Conservation (phyloP, 1,139 yeast species). For the Magnusiomyces fungicola region DNA sequence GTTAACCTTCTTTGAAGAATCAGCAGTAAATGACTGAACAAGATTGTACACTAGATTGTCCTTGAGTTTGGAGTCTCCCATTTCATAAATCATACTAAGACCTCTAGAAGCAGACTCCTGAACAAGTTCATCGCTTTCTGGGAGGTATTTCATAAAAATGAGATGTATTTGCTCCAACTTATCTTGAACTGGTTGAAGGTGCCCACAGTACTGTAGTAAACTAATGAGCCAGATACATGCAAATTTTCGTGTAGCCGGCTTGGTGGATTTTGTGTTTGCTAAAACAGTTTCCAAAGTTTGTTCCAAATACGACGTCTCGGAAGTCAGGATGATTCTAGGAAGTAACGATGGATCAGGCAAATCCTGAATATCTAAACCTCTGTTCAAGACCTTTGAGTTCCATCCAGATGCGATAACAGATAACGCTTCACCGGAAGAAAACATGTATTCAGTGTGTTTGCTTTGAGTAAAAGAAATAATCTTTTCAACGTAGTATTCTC, state of each 20-base stretch:
- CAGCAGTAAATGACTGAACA: conserved; percentile 66
- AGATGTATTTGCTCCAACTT: conserved; percentile 55
- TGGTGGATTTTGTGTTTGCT: conserved; percentile 50
- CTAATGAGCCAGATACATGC: conserved; percentile 85
- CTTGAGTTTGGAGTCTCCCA: conserved; percentile 61
- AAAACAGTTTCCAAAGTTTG: conserved; percentile 44
- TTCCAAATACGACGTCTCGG: conserved; percentile 15
- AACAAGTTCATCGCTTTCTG: conserved; percentile 72
- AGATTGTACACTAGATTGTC: conserved; percentile 72
- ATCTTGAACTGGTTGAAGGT: conserved; percentile 37
- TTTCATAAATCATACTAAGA: conserved; percentile 69
- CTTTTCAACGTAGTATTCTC: conserved; percentile 37
- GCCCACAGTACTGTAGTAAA: conserved; percentile 64
- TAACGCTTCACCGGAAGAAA: conserved; percentile 81
- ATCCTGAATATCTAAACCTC: conserved; percentile 46
- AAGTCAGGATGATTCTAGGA: conserved; percentile 6
- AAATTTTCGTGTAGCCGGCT: conserved; percentile 67
- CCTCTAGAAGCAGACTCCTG: conserved; percentile 94
- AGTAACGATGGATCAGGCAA: conserved; percentile 11
- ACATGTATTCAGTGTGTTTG: conserved; percentile 65
- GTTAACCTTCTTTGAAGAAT: conserved; percentile 47
- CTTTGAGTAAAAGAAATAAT: conserved; percentile 56
- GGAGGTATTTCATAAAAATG: conserved; percentile 64
- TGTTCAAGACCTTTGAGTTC: conserved; percentile 51
- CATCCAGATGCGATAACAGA: conserved; percentile 70